Evolutionary conservation across 495 filamentous ascomycete species (phyloP).

Genomic region (Cercophora samala): DNA sequence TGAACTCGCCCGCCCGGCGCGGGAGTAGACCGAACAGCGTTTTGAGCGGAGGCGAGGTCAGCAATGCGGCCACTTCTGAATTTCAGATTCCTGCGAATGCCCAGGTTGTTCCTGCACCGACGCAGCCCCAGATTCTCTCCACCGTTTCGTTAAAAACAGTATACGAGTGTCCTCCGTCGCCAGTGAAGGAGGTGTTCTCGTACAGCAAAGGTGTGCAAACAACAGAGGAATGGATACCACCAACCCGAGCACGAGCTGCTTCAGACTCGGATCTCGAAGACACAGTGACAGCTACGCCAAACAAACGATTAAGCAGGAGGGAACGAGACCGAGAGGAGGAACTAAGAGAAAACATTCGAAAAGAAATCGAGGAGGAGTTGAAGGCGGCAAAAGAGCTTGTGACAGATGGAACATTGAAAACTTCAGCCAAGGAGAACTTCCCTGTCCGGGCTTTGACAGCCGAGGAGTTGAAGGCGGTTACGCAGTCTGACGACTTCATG

Average conservation of each 20-base stretch:
- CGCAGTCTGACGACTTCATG: conserved; percentile 87
- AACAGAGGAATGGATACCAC: conserved; percentile 60
- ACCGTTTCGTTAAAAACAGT: conserved; percentile 65
- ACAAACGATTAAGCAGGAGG: conserved; percentile 70
- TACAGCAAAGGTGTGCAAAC: conserved; percentile 98
- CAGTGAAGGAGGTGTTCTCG: conserved; percentile 74
- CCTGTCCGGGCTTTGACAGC: conserved; percentile 75
- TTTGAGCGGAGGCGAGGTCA: conserved; percentile 69
- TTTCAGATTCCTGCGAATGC: conserved; percentile 40
- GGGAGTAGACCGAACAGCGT: conserved; percentile 84
- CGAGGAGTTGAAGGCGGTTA: conserved; percentile 87
- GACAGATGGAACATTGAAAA: conserved; percentile 48
- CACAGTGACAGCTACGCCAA: conserved; percentile 43
- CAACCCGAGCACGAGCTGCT: conserved; percentile 41
- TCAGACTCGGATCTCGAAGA: conserved; percentile 61
- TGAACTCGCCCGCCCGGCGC: conserved; percentile 58
- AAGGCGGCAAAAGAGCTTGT: conserved; percentile 60
- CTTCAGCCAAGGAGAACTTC: conserved; percentile 55
- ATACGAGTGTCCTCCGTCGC: conserved; percentile 70
- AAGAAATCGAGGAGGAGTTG: conserved; percentile 90
- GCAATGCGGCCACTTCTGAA: conserved; percentile 63
- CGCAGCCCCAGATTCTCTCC: conserved; percentile 49
- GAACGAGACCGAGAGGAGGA: conserved; percentile 82
- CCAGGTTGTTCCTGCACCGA: conserved; percentile 32
- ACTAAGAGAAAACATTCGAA: conserved; percentile 74